Conservation (phyloP, 257 asterid species). For the Ilex aquifolium region DNA sequence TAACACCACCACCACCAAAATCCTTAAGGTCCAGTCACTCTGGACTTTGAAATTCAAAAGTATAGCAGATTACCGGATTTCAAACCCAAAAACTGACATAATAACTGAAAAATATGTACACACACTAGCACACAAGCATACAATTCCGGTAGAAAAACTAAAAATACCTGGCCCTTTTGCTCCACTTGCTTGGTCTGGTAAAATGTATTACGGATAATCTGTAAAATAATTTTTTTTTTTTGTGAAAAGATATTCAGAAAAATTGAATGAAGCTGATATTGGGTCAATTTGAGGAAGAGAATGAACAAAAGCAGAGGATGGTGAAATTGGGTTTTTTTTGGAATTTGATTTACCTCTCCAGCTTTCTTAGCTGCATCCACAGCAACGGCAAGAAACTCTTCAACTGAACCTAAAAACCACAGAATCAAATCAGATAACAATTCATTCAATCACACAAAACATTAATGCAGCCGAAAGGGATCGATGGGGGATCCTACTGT, state of each 20-base stretch:
- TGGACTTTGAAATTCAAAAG: neutral
- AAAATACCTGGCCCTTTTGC: constrained; percentile 72
- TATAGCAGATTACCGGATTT: neutral
- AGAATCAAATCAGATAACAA: neutral
- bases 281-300: neutral
- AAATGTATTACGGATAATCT: constrained; percentile 69
- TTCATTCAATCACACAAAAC: neutral
- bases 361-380: constrained; percentile 69
- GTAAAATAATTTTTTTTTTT: constrained; percentile 12
- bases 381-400: constrained; percentile 53
- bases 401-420: constrained; percentile 33
- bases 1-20: too few species aligned
- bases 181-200: constrained; percentile 63
- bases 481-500: constrained; percentile 30
- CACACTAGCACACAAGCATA: neutral
- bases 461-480: neutral
- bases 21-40: too few species aligned
- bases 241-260: too few species aligned
- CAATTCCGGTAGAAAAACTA: neutral
- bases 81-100: neutral
- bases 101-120: neutral
- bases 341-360: constrained; percentile 47
- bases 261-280: neutral
- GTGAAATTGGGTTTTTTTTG: neutral
- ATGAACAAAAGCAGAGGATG: neutral